Evolutionary conservation across 139 green algal species (phyloP).

Genomic region (Limnomonas spitsbergensis): DNA sequence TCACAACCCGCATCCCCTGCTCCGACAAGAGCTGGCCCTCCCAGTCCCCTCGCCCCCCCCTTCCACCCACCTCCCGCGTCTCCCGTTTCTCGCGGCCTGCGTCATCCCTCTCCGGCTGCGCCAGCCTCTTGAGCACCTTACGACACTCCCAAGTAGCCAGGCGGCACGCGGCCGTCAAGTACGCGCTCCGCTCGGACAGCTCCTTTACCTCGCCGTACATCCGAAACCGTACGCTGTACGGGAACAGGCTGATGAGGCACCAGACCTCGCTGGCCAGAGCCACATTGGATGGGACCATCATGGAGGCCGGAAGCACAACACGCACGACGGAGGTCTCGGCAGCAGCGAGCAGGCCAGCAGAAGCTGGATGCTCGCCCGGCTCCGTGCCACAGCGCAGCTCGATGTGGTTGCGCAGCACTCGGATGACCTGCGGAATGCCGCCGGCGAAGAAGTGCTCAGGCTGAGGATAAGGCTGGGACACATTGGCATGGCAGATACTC

Average conservation of each 20-base stretch:
- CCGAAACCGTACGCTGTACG: slow-evolving; percentile 55
- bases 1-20: too few species aligned
- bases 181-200: slow-evolving; percentile 9
- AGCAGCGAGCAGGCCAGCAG: not conserved
- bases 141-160: slow-evolving; percentile 41
- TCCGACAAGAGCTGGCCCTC: too few species aligned
- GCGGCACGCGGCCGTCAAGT: slow-evolving; percentile 46
- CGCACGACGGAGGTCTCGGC: slow-evolving; percentile 48
- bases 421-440: slow-evolving; percentile 45
- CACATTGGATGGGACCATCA: slow-evolving; percentile 52
- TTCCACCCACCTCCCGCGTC: slow-evolving; percentile 43
- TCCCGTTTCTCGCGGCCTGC: slow-evolving; percentile 27
- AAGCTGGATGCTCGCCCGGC: too few species aligned
- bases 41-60: too few species aligned
- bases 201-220: slow-evolving; percentile 56
- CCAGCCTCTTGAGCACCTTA: slow-evolving; percentile 28
- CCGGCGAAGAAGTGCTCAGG: too few species aligned
- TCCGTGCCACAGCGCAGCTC: not conserved
- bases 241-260: slow-evolving; percentile 61
- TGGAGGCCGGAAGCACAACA: slow-evolving; percentile 61
- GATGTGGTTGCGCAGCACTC: slow-evolving; percentile 30
- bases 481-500: too few species aligned
- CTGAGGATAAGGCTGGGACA: too few species aligned
- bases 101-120: not conserved
- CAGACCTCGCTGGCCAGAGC: slow-evolving; percentile 64